Base-by-base conservation (phyloP, 352 stramenopile species). In the Phytophthora capsici region DNA sequence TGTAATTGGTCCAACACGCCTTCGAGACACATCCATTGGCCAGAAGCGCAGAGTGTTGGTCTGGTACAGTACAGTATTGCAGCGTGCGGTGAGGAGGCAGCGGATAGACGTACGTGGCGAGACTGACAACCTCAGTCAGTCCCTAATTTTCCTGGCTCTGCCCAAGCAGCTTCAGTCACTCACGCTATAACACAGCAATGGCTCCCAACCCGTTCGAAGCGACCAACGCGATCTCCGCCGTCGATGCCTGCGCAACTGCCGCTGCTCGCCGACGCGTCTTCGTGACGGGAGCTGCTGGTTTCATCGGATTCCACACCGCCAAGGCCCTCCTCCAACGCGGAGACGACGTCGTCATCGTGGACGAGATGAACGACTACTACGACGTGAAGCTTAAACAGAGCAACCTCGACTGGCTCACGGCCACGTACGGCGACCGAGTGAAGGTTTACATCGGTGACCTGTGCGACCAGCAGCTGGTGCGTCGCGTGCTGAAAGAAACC, bases 311-410 rank as follows among this genome's bases (percentile, higher is more conserved):
- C 66, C 93, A 99, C 83, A 98, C 98, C 5, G 93, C 93, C 46
- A 86, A 96, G 60, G 73, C 80, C 28, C 79, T 98, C 28, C 80
- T 98, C 4, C 72, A 79, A 3, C 84, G 93, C 20, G 92, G 90
- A 32, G 90, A 98, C 54, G 75, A 93, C 50, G 97, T 99, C 23
- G 89, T 99, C 1, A 90, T 98, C 47, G 82, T 99, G 20, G 98
- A 99, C 69, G 97, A 99, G 81, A 82, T 99, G 51, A 99, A 99
- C 72, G 95, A 99, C 71, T 99, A 99, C 78, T 99, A 99, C 75
- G 96, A 99, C 72, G 90, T 98, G n/a, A 66, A 75, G 50, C 93
- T 98, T 63, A 99, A 99, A 84, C 85, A 98, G 63, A 82, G 72
- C 51, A 99, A 99, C 77, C 78, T 99, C 4, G 75, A 89, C 54